These are phyloP conservation scores for Quercus phellos DNA, from an alignment of 331 rosid species.

Conservation along the genomic window DNA sequence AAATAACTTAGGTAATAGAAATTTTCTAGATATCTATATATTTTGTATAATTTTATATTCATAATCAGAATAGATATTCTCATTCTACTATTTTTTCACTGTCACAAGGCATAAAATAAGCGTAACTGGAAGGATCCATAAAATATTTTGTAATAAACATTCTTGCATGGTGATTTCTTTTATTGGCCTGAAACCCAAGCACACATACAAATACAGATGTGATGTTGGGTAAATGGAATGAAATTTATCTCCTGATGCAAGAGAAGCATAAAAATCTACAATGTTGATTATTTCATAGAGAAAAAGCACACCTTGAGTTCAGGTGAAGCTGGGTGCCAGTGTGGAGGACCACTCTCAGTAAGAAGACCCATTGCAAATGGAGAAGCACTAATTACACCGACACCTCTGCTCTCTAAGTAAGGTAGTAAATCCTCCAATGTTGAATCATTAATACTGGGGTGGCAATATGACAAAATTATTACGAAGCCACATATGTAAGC, in stretches of 20 bases:
- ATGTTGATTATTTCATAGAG: neutral
- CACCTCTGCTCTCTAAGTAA: constrained; percentile 76
- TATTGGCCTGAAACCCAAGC: neutral
- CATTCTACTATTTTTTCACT: neutral
- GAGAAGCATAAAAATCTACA: neutral
- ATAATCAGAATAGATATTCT: neutral
- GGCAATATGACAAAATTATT: constrained; percentile 74
- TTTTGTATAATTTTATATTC: neutral
- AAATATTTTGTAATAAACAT: neutral
- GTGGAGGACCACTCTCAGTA: constrained; percentile 85
- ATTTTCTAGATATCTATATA: neutral
- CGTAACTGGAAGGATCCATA: neutral
- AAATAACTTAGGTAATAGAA: neutral
- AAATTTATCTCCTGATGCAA: neutral
- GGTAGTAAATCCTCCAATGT: constrained; percentile 73
- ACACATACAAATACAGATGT: neutral
- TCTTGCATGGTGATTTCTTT: neutral
- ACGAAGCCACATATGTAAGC: no score
- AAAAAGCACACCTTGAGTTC: constrained; percentile 58
- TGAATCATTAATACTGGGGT: constrained; percentile 66
- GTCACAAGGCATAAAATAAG: neutral
- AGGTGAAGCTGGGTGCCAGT: constrained; percentile 87
- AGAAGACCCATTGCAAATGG: constrained; percentile 95
- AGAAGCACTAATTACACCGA: constrained; percentile 81
- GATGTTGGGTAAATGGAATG: neutral